These are phyloP conservation scores for Yarrowia galli DNA, from an alignment of 1,139 yeast species.

Conservation along the genomic window DNA sequence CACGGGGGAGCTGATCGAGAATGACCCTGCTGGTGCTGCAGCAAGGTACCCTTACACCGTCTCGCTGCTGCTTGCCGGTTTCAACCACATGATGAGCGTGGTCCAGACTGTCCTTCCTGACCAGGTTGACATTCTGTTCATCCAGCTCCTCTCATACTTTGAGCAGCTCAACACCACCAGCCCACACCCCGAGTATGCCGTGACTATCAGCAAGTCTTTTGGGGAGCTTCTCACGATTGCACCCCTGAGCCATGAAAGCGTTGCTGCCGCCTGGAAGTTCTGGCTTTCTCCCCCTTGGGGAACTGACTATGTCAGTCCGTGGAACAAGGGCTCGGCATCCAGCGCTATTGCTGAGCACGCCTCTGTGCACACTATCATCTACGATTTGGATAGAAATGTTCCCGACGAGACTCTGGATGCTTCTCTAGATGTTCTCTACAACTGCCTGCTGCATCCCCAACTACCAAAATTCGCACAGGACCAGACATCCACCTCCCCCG, in stretches of 20 bases:
- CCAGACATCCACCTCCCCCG: constrained; percentile 15
- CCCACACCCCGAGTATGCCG: constrained; percentile 29
- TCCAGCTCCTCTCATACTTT: constrained; percentile 22
- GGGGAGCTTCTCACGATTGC: constrained; percentile 28
- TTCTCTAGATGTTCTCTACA: constrained; percentile 27
- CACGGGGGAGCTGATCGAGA: constrained; percentile 22
- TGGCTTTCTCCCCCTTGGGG: constrained; percentile 38
- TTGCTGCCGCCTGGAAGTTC: constrained; percentile 30
- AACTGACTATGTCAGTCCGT: constrained; percentile 1
- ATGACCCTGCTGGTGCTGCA: constrained; percentile 34
- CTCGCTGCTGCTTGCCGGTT: constrained; percentile 18
- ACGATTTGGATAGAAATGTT: constrained; percentile 18
- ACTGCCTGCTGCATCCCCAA: constrained; percentile 25
- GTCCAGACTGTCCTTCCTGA: constrained; percentile 8
- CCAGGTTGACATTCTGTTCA: constrained; percentile 29
- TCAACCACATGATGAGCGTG: constrained; percentile 33
- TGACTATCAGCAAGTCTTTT: constrained; percentile 21
- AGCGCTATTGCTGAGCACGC: constrained; percentile 36
- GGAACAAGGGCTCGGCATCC: constrained; percentile 17
- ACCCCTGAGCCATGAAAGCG: neutral
- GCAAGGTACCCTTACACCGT: constrained; percentile 30
- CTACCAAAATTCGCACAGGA: constrained; percentile 22
- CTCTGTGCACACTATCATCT: constrained; percentile 19
- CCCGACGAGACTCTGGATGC: constrained; percentile 13
- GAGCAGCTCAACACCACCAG: constrained; percentile 10